Percentiles rank a stretch among this genome's conserved stretches.
Evolutionary conservation across 2,329 filamentous ascomycete species (phyloP).

Genomic region (Orbilia oligospora): DNA sequence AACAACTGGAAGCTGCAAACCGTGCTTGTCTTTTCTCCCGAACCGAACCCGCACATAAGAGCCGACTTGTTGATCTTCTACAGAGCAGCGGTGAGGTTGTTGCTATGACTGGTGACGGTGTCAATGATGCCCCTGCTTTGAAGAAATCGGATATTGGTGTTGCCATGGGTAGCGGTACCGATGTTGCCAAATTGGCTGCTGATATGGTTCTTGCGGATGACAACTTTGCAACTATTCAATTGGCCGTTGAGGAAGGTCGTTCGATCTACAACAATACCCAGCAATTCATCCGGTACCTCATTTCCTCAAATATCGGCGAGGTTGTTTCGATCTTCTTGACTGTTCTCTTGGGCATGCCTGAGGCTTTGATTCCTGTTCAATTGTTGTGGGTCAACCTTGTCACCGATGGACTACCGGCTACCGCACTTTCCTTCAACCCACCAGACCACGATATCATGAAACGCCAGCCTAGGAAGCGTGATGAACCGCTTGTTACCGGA

Average conservation of each 20-base stretch:
- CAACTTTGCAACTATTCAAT: slow-evolving; percentile 98
- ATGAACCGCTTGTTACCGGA: slow-evolving; percentile 90
- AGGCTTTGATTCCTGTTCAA: slow-evolving; percentile 96
- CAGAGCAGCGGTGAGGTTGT: slow-evolving; percentile 94
- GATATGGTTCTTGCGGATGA: slow-evolving; percentile 99
- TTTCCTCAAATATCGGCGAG: slow-evolving; percentile 98
- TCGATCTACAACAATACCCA: slow-evolving; percentile 99
- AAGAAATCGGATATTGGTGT: slow-evolving; percentile 99
- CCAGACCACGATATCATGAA: slow-evolving; percentile 99
- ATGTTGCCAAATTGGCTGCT: slow-evolving; percentile 94
- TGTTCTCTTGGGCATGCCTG: slow-evolving; percentile 95
- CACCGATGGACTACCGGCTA: slow-evolving; percentile 95
- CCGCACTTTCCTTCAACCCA: slow-evolving; percentile 96
- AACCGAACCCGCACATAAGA: slow-evolving; percentile 96
- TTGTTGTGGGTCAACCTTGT: slow-evolving; percentile 99
- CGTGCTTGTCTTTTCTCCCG: slow-evolving; percentile 93
- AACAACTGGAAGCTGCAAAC: slow-evolving; percentile 87
- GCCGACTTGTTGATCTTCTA: slow-evolving; percentile 95
- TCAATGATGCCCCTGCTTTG: slow-evolving; percentile 96
- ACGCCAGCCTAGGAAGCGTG: slow-evolving; percentile 88
- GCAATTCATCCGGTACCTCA: slow-evolving; percentile 98
- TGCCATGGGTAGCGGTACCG: slow-evolving; percentile 97
- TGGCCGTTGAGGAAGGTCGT: slow-evolving; percentile 95
- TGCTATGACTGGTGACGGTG: slow-evolving; percentile 98
- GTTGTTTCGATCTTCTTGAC: slow-evolving; percentile 99